Base-by-base conservation (phyloP, 75 land plant genomes). In the Adiantum capillusveneris region DNA sequence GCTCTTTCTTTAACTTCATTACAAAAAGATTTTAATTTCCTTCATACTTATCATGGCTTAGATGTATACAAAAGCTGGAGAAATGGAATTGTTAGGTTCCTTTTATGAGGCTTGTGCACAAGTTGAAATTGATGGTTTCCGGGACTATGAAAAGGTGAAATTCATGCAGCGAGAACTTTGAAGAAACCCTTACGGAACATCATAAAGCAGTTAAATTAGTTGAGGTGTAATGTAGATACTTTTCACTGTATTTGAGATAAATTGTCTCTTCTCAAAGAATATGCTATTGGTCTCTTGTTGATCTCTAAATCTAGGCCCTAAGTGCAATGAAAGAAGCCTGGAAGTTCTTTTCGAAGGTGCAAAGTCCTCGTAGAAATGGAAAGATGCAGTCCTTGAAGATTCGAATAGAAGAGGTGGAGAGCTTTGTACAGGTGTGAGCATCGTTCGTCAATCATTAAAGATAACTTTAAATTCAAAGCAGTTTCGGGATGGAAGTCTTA, bases 41-140 rank as follows among this genome's bases (percentile, higher is more conserved):
- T 62, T 9, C 31, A 12, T 52, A 0, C n/a, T n/a, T n/a, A n/a
- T n/a, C n/a, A n/a, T n/a, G n/a, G n/a, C 62, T 51, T 63, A 72
- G 69, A 65, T 72, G 75, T 72, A 72, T 55, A 72, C 63, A 50
- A 72, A 72, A 59, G 69, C 75, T 17, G 70, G 44, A n/a, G 75
- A 72, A 37, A 59, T 72, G 75, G 75, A 72, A 43, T 59, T 55
- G 28, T 43, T 72, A 0, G 75, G 70, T 25, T 65, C 69, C 48
- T 72, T 72, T 24, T 72, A 72, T 65, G 75, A 72, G 51, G 68
- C 75, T 11, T 72, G 75, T 50, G 75, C 75, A 57, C 63, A 72
- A 45, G 59, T 72, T 39, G 75, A 72, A 58, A 72, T 72, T 25
- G 75, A 72, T 54, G 75, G 67, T 17, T 72, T 72, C 43, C 31